Conservation (phyloP, 345 rosid species). For the Linum lewisii region DNA sequence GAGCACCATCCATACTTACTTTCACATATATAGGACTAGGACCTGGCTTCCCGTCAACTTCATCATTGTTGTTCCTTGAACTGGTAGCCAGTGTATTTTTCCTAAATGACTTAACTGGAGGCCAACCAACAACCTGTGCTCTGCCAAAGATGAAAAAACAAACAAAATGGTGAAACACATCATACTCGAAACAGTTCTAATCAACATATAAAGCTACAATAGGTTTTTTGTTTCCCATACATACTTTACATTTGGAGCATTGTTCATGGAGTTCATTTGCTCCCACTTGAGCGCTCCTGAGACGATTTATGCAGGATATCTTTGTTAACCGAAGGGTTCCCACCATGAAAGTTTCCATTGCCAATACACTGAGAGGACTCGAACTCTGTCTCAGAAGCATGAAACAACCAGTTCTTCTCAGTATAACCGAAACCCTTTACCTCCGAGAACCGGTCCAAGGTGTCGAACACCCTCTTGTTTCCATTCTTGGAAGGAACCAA, state of each 20-base stretch:
- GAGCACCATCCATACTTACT: conserved; percentile 2
- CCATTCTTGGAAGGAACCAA: neutral
- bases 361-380: neutral
- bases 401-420: conserved; percentile 1
- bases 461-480: neutral
- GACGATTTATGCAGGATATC: no score
- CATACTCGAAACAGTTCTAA: neutral
- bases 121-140: conserved; percentile 6
- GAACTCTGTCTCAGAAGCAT: neutral
- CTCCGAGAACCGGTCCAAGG: conserved; percentile 3
- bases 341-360: no score
- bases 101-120: neutral
- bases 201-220: neutral
- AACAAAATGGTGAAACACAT: no score
- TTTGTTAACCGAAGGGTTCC: no score
- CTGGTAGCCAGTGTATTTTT: conserved; percentile 2
- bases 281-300: conserved; percentile 2
- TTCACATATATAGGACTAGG: neutral
- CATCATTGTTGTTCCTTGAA: neutral
- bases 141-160: neutral
- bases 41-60: conserved; percentile 3
- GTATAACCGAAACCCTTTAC: neutral
- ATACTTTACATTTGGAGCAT: neutral
- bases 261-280: no score
- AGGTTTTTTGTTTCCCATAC: neutral